These are phyloP conservation scores for Penicillium lividum DNA, from an alignment of 495 filamentous ascomycete genomes.

Conservation along the genomic window DNA sequence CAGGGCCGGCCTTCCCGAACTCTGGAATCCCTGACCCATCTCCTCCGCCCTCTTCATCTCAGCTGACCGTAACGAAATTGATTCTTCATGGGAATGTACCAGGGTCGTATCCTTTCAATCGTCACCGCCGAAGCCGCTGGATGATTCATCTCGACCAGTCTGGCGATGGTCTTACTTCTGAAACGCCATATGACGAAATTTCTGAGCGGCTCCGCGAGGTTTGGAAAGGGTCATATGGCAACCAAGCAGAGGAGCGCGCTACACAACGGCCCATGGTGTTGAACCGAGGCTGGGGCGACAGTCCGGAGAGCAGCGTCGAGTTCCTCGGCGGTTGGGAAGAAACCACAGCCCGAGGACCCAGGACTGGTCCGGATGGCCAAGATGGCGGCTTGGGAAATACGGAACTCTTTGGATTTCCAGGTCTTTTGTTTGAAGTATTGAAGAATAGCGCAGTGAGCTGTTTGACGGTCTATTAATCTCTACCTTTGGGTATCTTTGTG, in stretches of 20 bases:
- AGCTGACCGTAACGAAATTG: conserved; percentile 82
- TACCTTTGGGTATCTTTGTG: conserved; percentile 7
- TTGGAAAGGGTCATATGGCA: conserved; percentile 68
- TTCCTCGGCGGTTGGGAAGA: conserved; percentile 90
- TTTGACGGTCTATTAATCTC: conserved; percentile 76
- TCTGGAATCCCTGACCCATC: conserved; percentile 37
- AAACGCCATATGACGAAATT: conserved; percentile 72
- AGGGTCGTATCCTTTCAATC: conserved; percentile 94
- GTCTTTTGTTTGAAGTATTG: conserved; percentile 90
- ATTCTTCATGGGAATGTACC: conserved; percentile 92
- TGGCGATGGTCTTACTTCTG: conserved; percentile 59
- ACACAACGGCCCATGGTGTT: conserved; percentile 81
- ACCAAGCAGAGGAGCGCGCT: conserved; percentile 58
- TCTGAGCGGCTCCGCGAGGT: conserved; percentile 65
- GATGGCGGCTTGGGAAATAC: conserved; percentile 71
- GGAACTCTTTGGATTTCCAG: conserved; percentile 91
- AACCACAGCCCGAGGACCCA: conserved; percentile 51
- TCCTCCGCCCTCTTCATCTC: conserved; percentile 50
- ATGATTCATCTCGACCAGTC: conserved; percentile 58
- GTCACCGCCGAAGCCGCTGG: conserved; percentile 90
- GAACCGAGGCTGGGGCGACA: conserved; percentile 88
- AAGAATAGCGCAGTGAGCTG: conserved; percentile 89
- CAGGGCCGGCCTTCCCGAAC: conserved; percentile 64
- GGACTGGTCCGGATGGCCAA: conserved; percentile 42
- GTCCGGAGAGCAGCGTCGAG: conserved; percentile 87